Base-by-base conservation (phyloP, 2,329 filamentous ascomycete species). In the Penicillium sp. region DNA sequence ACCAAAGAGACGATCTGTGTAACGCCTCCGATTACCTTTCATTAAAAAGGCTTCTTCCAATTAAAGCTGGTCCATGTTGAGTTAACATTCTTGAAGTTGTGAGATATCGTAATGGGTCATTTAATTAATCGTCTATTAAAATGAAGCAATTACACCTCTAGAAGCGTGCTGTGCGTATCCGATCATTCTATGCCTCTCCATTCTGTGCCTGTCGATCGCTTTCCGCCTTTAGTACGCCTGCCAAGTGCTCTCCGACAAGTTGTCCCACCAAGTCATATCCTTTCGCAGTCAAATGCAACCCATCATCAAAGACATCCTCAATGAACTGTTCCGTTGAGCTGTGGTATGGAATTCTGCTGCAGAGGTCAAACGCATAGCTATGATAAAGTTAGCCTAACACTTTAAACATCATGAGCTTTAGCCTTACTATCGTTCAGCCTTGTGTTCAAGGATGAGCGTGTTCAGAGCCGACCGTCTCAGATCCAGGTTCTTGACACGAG, bases 211-310 rank as follows among this genome's bases (percentile, higher is more conserved):
- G 20, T 4, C 26, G 33, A 42, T n/a, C 18, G 8, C 9, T 18
- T 23, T 48, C 35, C 12, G 12, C 51, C 20, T 27, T 22, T 1
- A 48, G 11, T 3, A 48, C 15, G 35, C 12, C n/a, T 8, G 26
- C 73, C 9, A 88, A 69, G 27, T 73, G 77, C 23, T 80, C 76
- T 45, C 80, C 85, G 48, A 88, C 75, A 54, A 81, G 76, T 37
- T 79, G 75, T 2, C 85, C 86, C 76, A 89, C 83, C 63, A 82
- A 73, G 65, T 86, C 79, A 73, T 89, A 88, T 7, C 86, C 86
- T 6, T 74, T 77, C 0, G 75, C 69, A 0, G 80, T 82, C 9
- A 87, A 75, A 71, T 89, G 85, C 22, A 88, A 60, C 18, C 78
- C 79, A 70, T 89, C 85, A 59, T 85, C 79, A 83, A 85, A 88